Conservation (phyloP, 106 monocot genomes). For the Dactylorhiza incarnata region DNA sequence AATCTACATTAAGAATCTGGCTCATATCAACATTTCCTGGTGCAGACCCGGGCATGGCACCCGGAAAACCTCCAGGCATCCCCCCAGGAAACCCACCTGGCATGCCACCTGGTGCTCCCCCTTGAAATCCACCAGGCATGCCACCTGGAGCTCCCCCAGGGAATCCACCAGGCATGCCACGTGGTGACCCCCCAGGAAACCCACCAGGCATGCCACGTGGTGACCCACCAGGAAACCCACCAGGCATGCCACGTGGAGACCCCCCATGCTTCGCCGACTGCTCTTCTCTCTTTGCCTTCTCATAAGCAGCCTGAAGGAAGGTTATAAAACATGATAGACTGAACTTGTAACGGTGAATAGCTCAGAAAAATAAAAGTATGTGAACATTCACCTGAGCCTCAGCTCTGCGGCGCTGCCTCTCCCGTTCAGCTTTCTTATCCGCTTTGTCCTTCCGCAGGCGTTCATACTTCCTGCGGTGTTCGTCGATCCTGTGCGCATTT, state of each 20-base stretch:
- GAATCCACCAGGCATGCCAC: slow-evolving; percentile 18
- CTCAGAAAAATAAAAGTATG: not conserved
- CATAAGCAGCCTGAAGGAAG: slow-evolving; percentile 77
- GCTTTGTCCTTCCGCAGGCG: slow-evolving; percentile 70
- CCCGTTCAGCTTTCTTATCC: slow-evolving; percentile 67
- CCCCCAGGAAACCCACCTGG: slow-evolving; percentile 30
- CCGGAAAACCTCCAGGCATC: slow-evolving; percentile 45
- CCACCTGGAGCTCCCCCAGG: slow-evolving; percentile 35
- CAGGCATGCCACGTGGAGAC: slow-evolving; percentile 25
- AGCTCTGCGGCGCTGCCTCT: slow-evolving; percentile 63
- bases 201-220: slow-evolving; percentile 32
- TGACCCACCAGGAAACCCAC: slow-evolving; percentile 44
- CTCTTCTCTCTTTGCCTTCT: slow-evolving; percentile 82
- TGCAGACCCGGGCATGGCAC: slow-evolving; percentile 49
- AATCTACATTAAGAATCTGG: slow-evolving; percentile 82
- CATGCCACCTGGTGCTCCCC: slow-evolving; percentile 12
- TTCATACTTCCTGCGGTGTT: slow-evolving; percentile 90
- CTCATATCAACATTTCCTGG: slow-evolving; percentile 91
- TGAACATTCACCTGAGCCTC: slow-evolving; percentile 66
- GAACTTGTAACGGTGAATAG: not conserved
- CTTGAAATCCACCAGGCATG: slow-evolving; percentile 43
- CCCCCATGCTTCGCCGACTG: slow-evolving; percentile 56
- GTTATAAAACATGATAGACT: not conserved
- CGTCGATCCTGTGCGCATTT: slow-evolving; percentile 93
- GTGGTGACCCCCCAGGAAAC: slow-evolving; percentile 45